Conservation (phyloP, 768 basidiomycete genomes). For the Suillus hirtellus region DNA sequence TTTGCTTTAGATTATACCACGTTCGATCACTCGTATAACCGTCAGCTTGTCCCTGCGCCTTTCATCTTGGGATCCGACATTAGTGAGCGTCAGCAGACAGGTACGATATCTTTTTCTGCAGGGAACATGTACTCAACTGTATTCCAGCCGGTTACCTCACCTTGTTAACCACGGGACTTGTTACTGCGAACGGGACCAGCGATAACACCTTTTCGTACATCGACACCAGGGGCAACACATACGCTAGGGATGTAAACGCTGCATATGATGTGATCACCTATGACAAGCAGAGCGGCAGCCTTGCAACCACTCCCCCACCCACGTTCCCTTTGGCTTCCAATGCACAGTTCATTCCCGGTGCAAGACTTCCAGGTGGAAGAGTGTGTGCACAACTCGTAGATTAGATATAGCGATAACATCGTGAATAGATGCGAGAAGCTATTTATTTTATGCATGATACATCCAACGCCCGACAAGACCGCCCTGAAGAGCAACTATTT, state of each 20-base stretch:
- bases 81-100: constrained; percentile 55
- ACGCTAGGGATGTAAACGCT: constrained; percentile 57
- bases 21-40: constrained; percentile 72
- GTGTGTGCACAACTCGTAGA: neutral
- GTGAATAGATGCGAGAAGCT: neutral
- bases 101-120: constrained; percentile 34
- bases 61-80: constrained; percentile 61
- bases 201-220: constrained; percentile 65
- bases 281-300: constrained; percentile 56
- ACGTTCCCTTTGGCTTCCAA: constrained; percentile 6
- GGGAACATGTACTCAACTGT: constrained; percentile 4
- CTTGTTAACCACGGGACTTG: constrained; percentile 40
- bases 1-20: constrained; percentile 43
- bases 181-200: constrained; percentile 67
- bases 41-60: constrained; percentile 56
- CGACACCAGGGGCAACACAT: constrained; percentile 64
- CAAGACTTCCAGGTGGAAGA: constrained; percentile 39
- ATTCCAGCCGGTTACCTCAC: constrained; percentile 52
- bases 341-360: constrained; percentile 14
- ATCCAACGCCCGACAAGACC: neutral
- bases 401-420: neutral
- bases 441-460: neutral
- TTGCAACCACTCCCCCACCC: constrained; percentile 28
- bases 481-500: neutral
- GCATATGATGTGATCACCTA: constrained; percentile 60